These are phyloP conservation scores for Beauveria sp. DNA, from an alignment of 2,329 filamentous ascomycete genomes.

Conservation along the genomic window DNA sequence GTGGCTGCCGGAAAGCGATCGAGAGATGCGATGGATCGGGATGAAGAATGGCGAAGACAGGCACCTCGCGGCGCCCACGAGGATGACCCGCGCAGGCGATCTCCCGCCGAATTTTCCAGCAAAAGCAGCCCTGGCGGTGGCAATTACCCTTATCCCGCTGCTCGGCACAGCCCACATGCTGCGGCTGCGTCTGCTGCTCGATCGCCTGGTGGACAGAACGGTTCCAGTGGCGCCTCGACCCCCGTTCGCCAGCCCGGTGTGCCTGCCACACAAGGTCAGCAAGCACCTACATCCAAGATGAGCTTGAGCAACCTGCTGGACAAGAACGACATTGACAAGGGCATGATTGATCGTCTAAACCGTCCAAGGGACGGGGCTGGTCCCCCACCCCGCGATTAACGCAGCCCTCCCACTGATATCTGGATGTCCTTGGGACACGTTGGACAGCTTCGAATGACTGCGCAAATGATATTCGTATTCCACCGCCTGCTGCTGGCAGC, in stretches of 20 bases:
- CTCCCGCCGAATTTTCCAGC: constrained; percentile 41
- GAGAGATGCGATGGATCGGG: constrained; percentile 30
- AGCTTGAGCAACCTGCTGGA: constrained; percentile 45
- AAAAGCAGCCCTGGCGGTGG: constrained; percentile 38
- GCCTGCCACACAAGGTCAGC: constrained; percentile 16
- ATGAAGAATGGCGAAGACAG: constrained; percentile 36
- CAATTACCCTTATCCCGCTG: constrained; percentile 31
- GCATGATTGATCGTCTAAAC: constrained; percentile 47
- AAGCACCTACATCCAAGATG: constrained; percentile 37
- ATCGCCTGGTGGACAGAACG: constrained; percentile 24
- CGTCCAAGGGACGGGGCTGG: constrained; percentile 19
- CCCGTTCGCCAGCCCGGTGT: constrained; percentile 22
- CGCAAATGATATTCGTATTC: neutral
- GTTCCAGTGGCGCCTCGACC: constrained; percentile 29
- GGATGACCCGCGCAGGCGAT: constrained; percentile 42
- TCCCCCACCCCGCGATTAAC: neutral
- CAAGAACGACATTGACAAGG: constrained; percentile 46
- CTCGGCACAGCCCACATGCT: constrained; percentile 28
- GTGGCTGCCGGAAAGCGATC: constrained; percentile 27
- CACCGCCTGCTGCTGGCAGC: constrained; percentile 6
- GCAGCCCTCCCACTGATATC: constrained; percentile 5
- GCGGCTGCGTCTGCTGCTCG: constrained; percentile 16
- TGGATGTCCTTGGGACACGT: constrained; percentile 5
- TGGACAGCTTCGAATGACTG: neutral
- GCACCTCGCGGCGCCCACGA: constrained; percentile 36